Evolutionary conservation across 257 asterid species (phyloP).

Genomic region (Rauvolfia tetraphylla): DNA sequence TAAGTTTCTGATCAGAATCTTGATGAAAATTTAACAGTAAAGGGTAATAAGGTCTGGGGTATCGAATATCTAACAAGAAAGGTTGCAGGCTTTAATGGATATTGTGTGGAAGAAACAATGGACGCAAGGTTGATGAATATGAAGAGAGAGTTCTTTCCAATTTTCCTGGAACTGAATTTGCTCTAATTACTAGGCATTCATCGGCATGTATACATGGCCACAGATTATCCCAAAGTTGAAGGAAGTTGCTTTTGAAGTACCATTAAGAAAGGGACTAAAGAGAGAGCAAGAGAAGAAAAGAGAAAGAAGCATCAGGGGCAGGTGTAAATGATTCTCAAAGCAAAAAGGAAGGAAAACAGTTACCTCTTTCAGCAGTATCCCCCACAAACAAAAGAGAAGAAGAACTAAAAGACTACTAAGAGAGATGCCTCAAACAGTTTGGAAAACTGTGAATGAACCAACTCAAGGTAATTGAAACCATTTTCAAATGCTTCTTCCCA

Average conservation of each 20-base stretch:
- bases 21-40: background rate
- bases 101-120: background rate
- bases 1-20: background rate
- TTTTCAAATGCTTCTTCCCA: background rate
- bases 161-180: background rate
- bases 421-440: background rate
- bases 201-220: background rate
- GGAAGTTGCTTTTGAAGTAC: background rate
- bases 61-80: too few species aligned
- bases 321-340: background rate
- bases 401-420: background rate
- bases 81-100: background rate
- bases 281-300: background rate
- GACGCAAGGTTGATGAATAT: background rate
- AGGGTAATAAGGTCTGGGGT: too few species aligned
- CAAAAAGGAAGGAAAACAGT: slow-evolving; percentile 2
- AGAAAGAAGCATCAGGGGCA: slow-evolving; percentile 1
- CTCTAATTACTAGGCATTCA: background rate
- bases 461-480: background rate
- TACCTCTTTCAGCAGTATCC: slow-evolving; percentile 3
- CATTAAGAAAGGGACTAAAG: background rate
- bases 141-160: background rate
- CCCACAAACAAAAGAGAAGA: slow-evolving; percentile 10
- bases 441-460: background rate
- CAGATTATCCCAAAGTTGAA: background rate